These are phyloP conservation scores for Cyanophora paradoxa DNA, from an alignment of 78 protist species.

Conservation along the genomic window DNA sequence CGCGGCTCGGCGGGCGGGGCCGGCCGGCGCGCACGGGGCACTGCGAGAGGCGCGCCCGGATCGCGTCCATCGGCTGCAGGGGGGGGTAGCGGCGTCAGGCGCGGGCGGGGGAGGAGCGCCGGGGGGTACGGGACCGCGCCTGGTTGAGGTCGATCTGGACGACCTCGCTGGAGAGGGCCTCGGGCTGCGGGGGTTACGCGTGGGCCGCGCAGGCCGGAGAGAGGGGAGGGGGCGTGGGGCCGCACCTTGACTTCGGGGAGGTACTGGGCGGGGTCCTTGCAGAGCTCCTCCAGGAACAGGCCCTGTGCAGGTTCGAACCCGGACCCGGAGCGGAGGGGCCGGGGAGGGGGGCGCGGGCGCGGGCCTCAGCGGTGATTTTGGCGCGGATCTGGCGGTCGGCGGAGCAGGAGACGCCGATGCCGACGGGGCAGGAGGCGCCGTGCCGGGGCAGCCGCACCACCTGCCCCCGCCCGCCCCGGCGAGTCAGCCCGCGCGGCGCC, in stretches of 20 bases:
- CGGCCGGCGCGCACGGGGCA: conserved; percentile 6
- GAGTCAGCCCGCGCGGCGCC: conserved; percentile 13
- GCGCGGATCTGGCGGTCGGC: conserved; percentile 75
- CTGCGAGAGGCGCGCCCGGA: conserved; percentile 17
- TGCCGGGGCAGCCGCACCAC: conserved; percentile 61
- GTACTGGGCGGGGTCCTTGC: conserved; percentile 33
- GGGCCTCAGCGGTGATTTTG: conserved; percentile 51
- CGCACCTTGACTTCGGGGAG: conserved; percentile 40
- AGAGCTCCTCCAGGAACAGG: conserved; percentile 46
- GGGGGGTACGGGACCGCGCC: too few relatives aligned
- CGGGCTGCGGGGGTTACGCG: too few relatives aligned
- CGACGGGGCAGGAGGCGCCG: conserved; percentile 77
- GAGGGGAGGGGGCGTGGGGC: neutral
- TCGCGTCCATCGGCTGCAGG: conserved; percentile 50
- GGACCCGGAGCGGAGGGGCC: too few relatives aligned
- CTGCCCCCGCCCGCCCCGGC: conserved; percentile 43
- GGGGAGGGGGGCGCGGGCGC: too few relatives aligned
- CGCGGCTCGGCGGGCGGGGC: neutral
- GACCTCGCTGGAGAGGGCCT: conserved; percentile 22
- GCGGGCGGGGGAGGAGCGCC: too few relatives aligned
- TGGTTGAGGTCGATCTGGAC: conserved; percentile 45
- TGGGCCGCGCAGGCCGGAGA: neutral
- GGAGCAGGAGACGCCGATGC: conserved; percentile 76
- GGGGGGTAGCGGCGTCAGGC: too few relatives aligned
- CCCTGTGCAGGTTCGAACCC: too few relatives aligned